phyloP scores from a whole-genome alignment of 257 asterid species.

The Capsicum rhomboideum region DNA sequence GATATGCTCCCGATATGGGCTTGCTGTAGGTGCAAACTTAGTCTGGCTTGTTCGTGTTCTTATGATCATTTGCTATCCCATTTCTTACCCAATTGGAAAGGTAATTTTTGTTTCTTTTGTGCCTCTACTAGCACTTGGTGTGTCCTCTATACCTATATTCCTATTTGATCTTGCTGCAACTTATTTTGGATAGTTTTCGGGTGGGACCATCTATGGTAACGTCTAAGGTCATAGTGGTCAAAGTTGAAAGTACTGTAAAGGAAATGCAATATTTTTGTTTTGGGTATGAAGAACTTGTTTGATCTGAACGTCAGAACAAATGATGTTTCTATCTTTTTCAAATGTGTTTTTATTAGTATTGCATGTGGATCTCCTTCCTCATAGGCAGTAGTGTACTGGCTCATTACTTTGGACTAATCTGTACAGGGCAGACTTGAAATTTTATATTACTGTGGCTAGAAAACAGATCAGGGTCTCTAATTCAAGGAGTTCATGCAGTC shows the following conservation, averaged over 20 bases:
- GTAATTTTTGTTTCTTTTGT: slow-evolving; percentile 19
- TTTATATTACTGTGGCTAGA: background rate
- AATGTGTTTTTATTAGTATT: background rate
- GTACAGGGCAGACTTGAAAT: background rate
- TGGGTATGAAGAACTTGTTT: background rate
- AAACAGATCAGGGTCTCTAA: background rate
- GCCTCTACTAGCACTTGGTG: background rate
- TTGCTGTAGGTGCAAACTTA: slow-evolving; percentile 95
- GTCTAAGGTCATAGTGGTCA: background rate
- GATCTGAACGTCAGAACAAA: background rate
- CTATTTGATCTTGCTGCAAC: background rate
- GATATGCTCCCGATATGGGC: slow-evolving; percentile 80
- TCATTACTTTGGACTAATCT: background rate
- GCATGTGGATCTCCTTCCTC: background rate
- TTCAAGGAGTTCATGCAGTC: background rate
- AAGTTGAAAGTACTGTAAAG: background rate
- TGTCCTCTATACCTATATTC: background rate
- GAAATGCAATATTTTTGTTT: background rate
- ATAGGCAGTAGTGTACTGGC: background rate
- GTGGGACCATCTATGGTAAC: background rate
- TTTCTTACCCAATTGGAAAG: slow-evolving; percentile 91
- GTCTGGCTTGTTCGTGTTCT: slow-evolving; percentile 86
- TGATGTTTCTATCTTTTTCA: background rate
- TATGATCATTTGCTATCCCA: slow-evolving; percentile 84
- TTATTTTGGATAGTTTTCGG: background rate